phyloP scores from a whole-genome alignment of 495 filamentous ascomycete species.

The Penicillium macrosclerotiorum region DNA sequence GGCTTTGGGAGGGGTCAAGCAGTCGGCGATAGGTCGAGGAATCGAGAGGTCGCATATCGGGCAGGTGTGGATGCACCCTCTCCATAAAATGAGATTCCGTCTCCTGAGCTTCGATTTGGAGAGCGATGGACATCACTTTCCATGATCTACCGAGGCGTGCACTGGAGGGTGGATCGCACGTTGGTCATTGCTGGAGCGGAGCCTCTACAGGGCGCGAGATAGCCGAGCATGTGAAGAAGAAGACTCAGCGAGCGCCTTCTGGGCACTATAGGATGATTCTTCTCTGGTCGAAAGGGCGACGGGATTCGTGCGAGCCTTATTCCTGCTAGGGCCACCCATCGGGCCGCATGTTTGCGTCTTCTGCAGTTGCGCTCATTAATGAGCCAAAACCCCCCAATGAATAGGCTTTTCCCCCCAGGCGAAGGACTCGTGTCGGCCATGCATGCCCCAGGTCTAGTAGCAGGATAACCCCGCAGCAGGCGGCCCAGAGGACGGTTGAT shows the following conservation, averaged over 20 bases:
- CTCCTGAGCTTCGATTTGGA: too few species aligned
- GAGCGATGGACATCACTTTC: neutral
- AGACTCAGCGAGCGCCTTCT: conserved; percentile 1
- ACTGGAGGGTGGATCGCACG: conserved; percentile 13
- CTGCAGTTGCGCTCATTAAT: conserved; percentile 9
- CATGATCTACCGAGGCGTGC: neutral
- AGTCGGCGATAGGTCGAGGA: too few species aligned
- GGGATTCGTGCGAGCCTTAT: too few species aligned
- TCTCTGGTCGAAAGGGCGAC: too few species aligned
- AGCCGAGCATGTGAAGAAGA: conserved; percentile 32
- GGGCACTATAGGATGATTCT: neutral
- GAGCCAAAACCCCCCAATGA: conserved; percentile 7
- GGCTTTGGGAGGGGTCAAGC: conserved; percentile 11
- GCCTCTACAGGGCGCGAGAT: conserved; percentile 17
- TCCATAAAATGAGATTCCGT: too few species aligned
- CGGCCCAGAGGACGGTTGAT: conserved; percentile 17
- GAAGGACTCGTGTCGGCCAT: conserved; percentile 17
- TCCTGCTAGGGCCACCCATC: neutral
- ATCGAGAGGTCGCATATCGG: too few species aligned
- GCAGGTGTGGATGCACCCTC: too few species aligned
- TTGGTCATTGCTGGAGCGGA: conserved; percentile 18
- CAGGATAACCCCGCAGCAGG: conserved; percentile 30
- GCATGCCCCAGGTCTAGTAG: conserved; percentile 17
- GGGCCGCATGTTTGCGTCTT: conserved; percentile 1
- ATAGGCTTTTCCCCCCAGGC: neutral